Evolutionary conservation across 768 basidiomycete species (phyloP).

Genomic region (Hygrocybe punicea): DNA sequence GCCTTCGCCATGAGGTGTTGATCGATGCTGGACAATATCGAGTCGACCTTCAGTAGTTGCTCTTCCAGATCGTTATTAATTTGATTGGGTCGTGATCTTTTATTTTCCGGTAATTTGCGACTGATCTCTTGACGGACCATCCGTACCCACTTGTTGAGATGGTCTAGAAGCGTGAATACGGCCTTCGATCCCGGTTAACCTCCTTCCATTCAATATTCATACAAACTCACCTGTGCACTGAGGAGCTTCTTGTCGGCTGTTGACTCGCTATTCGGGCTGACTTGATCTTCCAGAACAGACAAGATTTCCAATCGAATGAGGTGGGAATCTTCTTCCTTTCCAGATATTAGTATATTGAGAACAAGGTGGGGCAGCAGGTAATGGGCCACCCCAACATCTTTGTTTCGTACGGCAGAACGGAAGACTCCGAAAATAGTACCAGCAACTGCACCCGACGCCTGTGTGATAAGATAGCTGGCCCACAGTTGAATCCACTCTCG

Average conservation of each 20-base stretch:
- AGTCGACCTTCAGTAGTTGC: slow-evolving; percentile 71
- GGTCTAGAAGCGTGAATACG: slow-evolving; percentile 92
- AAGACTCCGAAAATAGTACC: slow-evolving; percentile 74
- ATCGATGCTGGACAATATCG: slow-evolving; percentile 77
- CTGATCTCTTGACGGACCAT: slow-evolving; percentile 64
- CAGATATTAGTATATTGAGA: slow-evolving; percentile 78
- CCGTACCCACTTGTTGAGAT: slow-evolving; percentile 87
- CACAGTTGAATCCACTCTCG: slow-evolving; percentile 95
- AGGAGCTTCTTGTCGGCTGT: slow-evolving; percentile 78
- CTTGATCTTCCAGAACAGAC: slow-evolving; percentile 83
- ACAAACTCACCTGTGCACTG: slow-evolving; percentile 78
- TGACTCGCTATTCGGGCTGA: slow-evolving; percentile 55
- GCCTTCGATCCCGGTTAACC: slow-evolving; percentile 48
- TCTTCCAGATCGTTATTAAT: slow-evolving; percentile 45
- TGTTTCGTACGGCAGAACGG: slow-evolving; percentile 71
- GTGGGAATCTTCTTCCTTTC: slow-evolving; percentile 55
- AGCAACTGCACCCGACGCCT: slow-evolving; percentile 55
- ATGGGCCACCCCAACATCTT: slow-evolving; percentile 93
- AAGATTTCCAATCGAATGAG: slow-evolving; percentile 74
- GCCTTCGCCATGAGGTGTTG: slow-evolving; percentile 88
- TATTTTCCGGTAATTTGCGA: slow-evolving; percentile 47
- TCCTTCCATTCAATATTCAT: neutral
- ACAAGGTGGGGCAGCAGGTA: slow-evolving; percentile 90
- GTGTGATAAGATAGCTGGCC: slow-evolving; percentile 76
- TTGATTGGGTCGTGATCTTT: slow-evolving; percentile 44